Evolutionary conservation across 2,329 filamentous ascomycete genomes (phyloP), one percentile per base, ranked within the genome.

Genomic region (Aspergillus tubingensis): DNA sequence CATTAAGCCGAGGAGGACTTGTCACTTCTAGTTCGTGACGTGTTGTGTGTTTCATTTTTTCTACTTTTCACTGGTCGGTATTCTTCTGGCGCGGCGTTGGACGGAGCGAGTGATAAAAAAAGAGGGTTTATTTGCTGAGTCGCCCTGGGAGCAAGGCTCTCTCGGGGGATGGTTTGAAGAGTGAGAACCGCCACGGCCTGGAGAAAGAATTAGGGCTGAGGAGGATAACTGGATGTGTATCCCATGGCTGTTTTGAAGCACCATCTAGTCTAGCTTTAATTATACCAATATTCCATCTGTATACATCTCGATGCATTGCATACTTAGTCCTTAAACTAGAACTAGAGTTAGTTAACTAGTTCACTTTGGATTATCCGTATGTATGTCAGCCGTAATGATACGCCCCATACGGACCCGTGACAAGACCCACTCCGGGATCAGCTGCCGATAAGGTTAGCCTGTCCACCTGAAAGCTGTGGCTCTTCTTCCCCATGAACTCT

Each of bases 71-170:
- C 54, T 58, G 56, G 57, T 54, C 49, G 55, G 53, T 36, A 58
- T 36, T 60, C 57, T 61, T 57, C 62, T 36, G 62, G 60, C 58
- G 54, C 8, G 65, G 65, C 62, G 65, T 67, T 67, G 36, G 41
- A 36, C 54, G 57, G 52, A 52, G 44, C 39, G 52, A 52, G 50
- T 44, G 56, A 36, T 36, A 36, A 51, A 48, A 38, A 59, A 56
- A 58, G 57, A 62, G 57, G 58, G 53, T 36, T 55, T 59, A 38
- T 54, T 47, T 23, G 57, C 38, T 58, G 50, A 54, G 43, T 57
- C 25, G 32, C 27, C 41, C 56, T 47, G 50, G 44, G 23, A 58
- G 49, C 36, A 23, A 53, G 17, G 51, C 39, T 23, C 25, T 21
- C 15, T 38, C 30, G 36, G 39, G 27, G 48, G n/a, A 30, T 53